Evolutionary conservation across 2,329 filamentous ascomycete species (phyloP), one percentile per base, ranked within the genome.

Genomic region (Chalaropsis ovoidea): DNA sequence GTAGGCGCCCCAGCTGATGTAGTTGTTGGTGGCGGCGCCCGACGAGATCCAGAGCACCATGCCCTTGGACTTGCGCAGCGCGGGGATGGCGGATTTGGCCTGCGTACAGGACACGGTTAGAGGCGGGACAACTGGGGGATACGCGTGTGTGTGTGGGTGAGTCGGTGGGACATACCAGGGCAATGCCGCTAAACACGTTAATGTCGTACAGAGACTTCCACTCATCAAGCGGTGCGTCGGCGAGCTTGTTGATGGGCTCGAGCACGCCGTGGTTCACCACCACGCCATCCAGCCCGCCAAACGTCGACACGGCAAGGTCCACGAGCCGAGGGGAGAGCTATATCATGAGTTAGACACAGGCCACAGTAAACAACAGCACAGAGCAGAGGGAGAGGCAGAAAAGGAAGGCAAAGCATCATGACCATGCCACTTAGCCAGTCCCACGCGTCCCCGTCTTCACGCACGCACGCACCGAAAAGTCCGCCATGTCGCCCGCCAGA

Each of bases 231-330:
- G 83, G 82, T 17, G 81, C 80, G 65, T 93, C 82, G 2, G 77
- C 84, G 56, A 97, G 77, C 67, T 82, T 84, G 62, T 83, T 84
- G 52, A 95, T 86, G 0, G 90, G 88, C n/a, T 85, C 82, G 56
- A 99, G 76, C 0, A 85, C 79, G 22, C 91, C 92, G 73, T 99
- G 94, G 74, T 97, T 97, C 68, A 97, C 77, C 13, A 99, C 84
- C 56, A 99, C 74, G 1, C 86, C 88, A 72, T 99, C 91, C 3
- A 99, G 76, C 61, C 78, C 79, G 10, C 86, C 87, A 74, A 90
- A 97, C 0, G 82, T 77, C 35, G 81, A 76, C 11, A 88, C 72
- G 0, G 91, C 87, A 0, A 85, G 76, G 2, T 86, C 78, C 3
- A 90, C 83, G 3, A 88, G 82, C 72, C 82, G 82, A 0, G 80